phyloP scores from a whole-genome alignment of 805 yeast genomes.

The Candida boidinii region DNA sequence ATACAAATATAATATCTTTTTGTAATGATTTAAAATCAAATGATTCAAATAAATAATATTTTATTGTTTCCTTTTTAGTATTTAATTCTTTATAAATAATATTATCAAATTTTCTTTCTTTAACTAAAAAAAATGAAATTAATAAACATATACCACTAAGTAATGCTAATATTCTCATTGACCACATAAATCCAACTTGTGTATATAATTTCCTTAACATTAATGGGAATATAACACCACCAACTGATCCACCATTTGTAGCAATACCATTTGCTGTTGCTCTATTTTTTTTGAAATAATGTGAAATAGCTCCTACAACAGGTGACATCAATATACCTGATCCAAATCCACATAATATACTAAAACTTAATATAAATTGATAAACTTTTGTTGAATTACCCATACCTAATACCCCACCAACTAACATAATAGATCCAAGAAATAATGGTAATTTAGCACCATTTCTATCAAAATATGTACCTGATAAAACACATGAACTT shows the following conservation, averaged over 20 bases:
- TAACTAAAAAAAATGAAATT: conserved; percentile 22
- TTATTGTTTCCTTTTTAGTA: conserved; percentile 1
- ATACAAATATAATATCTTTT: conserved; percentile 30
- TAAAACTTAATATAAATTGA: conserved; percentile 39
- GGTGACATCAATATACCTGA: conserved; percentile 45
- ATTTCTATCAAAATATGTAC: conserved; percentile 32
- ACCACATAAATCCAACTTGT: conserved; percentile 45
- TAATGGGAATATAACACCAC: conserved; percentile 43
- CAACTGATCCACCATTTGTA: conserved; percentile 44
- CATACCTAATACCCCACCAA: conserved; percentile 28
- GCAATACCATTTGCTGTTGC: conserved; percentile 51
- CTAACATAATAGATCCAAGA: conserved; percentile 24
- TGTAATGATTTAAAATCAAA: conserved; percentile 27
- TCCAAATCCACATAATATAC: conserved; percentile 32
- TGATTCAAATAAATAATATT: conserved; percentile 11
- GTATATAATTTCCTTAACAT: conserved; percentile 36
- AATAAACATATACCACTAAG: conserved; percentile 23
- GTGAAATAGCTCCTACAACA: conserved; percentile 44
- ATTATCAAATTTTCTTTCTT: conserved; percentile 22
- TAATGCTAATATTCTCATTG: conserved; percentile 40
- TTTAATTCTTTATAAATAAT: not conserved
- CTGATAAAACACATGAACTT: conserved; percentile 28
- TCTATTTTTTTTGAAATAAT: conserved; percentile 45
- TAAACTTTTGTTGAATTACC: conserved; percentile 31
- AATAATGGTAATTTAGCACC: conserved; percentile 30